A percentile compares a stretch with the other conserved stretches of the same genome.
These are phyloP conservation scores for Cryptococcus sp. DNA, from an alignment of 1,284 basidiomycete species.

Conservation along the genomic window DNA sequence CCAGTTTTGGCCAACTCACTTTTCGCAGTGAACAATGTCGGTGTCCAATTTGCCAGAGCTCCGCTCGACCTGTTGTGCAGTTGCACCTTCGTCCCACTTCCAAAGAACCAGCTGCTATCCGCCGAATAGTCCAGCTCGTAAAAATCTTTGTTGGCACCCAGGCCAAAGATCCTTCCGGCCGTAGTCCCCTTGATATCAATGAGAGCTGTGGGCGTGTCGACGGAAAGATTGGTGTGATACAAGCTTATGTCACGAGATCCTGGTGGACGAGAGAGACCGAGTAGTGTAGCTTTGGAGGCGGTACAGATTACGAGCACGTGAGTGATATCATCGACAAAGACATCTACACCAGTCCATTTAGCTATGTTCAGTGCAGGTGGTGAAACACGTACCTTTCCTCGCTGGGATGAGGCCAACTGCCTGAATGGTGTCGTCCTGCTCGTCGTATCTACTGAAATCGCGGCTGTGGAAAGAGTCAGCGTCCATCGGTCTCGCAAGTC, in stretches of 20 bases:
- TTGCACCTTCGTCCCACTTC: slow-evolving; percentile 59
- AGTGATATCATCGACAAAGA: slow-evolving; percentile 92
- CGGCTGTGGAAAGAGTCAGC: slow-evolving; percentile 24
- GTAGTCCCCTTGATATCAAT: slow-evolving; percentile 74
- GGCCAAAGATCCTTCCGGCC: slow-evolving; percentile 88
- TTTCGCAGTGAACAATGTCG: slow-evolving; percentile 24
- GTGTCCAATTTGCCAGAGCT: slow-evolving; percentile 37
- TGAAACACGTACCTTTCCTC: slow-evolving; percentile 31
- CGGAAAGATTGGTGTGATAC: slow-evolving; percentile 84
- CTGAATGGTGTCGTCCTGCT: slow-evolving; percentile 88
- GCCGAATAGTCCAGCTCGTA: slow-evolving; percentile 94
- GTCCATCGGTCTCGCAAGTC: background rate
- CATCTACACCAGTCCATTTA: slow-evolving; percentile 49
- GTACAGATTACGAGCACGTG: slow-evolving; percentile 90
- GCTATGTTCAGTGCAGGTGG: background rate
- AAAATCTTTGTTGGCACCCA: slow-evolving; percentile 80
- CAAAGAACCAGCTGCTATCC: slow-evolving; percentile 82
- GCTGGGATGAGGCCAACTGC: slow-evolving; percentile 81
- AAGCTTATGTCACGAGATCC: slow-evolving; percentile 73
- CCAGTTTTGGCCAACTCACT: slow-evolving; percentile 17
- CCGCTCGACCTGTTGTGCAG: slow-evolving; percentile 41
- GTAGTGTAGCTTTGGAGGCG: slow-evolving; percentile 74
- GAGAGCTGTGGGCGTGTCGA: slow-evolving; percentile 74
- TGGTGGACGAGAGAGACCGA: slow-evolving; percentile 70
- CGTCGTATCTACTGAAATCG: slow-evolving; percentile 70